Percentiles rank a stretch among this genome's conserved stretches.
These are phyloP conservation scores for Camellia granthamiana DNA, from an alignment of 148 eudicot genomes.

Conservation along the genomic window DNA sequence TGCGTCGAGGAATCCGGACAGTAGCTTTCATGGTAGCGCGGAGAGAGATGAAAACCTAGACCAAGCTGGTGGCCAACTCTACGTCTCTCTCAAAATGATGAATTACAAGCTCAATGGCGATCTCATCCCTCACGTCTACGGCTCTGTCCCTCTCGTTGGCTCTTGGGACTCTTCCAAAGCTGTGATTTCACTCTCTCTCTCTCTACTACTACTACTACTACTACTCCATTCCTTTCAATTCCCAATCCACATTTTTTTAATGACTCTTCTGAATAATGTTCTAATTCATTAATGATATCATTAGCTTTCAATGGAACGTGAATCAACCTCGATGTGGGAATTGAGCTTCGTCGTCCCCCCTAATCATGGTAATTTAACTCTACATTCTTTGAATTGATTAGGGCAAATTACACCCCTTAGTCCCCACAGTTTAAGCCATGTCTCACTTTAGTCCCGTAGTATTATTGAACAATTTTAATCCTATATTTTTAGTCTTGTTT, in stretches of 20 bases:
- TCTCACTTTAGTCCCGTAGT: too few species aligned
- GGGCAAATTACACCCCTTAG: too few species aligned
- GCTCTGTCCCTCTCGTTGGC: conserved; percentile 86
- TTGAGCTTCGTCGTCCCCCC: conserved; percentile 92
- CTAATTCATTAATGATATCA: background rate
- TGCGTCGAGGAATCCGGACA: conserved; percentile 47
- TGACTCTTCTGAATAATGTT: background rate
- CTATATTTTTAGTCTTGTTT: too few species aligned
- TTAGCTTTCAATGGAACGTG: conserved; percentile 80
- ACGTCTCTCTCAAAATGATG: conserved; percentile 85
- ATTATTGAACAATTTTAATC: too few species aligned
- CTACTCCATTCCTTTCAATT: background rate
- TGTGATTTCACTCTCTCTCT: conserved; percentile 23
- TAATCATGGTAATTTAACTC: conserved; percentile 65
- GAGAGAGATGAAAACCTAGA: conserved; percentile 42
- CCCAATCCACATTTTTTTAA: background rate
- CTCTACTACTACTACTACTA: too few species aligned
- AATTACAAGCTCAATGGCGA: conserved; percentile 52
- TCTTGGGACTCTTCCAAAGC: conserved; percentile 88
- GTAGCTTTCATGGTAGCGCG: conserved; percentile 50
- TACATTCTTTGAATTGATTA: background rate
- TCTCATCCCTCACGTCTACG: conserved; percentile 77
- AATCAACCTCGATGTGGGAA: conserved; percentile 84
- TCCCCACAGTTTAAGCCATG: too few species aligned
- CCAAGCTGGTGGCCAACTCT: conserved; percentile 65